Evolutionary conservation across 2,329 filamentous ascomycete genomes (phyloP).

Genomic region (Microcyclospora tardicrescens): DNA sequence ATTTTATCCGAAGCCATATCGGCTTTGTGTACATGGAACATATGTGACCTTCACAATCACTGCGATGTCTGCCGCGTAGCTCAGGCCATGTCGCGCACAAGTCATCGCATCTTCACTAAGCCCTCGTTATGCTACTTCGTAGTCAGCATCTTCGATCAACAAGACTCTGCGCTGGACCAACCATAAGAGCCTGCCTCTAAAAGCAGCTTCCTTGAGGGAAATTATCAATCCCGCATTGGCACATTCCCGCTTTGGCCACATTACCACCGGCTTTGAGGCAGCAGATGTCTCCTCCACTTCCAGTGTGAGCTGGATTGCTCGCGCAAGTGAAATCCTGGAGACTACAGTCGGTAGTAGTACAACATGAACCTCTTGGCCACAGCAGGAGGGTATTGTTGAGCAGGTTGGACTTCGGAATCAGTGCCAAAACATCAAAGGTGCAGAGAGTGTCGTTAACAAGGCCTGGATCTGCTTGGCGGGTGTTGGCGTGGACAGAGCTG

Average conservation of each 20-base stretch:
- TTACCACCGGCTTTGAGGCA: slow-evolving; percentile 7
- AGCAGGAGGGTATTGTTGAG: slow-evolving; percentile 7
- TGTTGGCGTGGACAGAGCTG: slow-evolving; percentile 32
- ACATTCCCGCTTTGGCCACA: slow-evolving; percentile 4
- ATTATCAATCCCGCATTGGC: slow-evolving; percentile 6
- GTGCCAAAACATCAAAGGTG: slow-evolving; percentile 5
- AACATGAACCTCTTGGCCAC: slow-evolving; percentile 8
- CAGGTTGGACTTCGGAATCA: slow-evolving; percentile 3
- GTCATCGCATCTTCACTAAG: too few species aligned
- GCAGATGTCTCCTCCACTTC: slow-evolving; percentile 6
- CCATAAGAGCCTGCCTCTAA: too few species aligned
- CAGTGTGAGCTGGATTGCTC: slow-evolving; percentile 3
- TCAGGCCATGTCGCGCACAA: too few species aligned
- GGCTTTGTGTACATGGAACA: too few species aligned
- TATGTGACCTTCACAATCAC: too few species aligned
- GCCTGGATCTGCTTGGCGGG: slow-evolving; percentile 7
- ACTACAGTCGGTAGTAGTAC: slow-evolving; percentile 7
- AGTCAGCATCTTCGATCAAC: slow-evolving; percentile 1
- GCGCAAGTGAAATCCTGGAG: slow-evolving; percentile 8
- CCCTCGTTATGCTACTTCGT: too few species aligned
- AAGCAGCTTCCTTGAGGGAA: slow-evolving; percentile 7
- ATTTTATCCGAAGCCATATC: too few species aligned
- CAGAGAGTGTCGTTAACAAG: slow-evolving; percentile 17
- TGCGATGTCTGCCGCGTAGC: too few species aligned
- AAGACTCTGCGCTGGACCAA: too few species aligned